Evolutionary conservation across 176 grass and related monocot species (phyloP).

Genomic region (Carex kokanica): DNA sequence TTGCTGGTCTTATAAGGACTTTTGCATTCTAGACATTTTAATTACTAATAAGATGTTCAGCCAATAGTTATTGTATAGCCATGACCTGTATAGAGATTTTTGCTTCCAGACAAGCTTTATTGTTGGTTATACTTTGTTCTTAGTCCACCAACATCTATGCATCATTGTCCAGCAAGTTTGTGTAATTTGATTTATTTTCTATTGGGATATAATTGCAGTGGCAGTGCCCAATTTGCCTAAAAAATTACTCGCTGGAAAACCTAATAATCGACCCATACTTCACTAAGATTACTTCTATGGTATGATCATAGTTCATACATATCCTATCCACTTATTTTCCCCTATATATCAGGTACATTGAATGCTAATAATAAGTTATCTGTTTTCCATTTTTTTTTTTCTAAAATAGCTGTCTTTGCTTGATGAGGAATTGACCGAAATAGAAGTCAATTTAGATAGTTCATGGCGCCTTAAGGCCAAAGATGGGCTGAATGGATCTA

Average conservation of each 20-base stretch:
- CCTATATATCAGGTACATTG: background rate
- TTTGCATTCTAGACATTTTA: background rate
- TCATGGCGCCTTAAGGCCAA: conserved; percentile 82
- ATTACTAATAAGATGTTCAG: background rate
- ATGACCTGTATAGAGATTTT: background rate
- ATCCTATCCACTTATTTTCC: background rate
- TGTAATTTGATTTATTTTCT: conserved; percentile 12
- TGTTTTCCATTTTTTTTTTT: background rate
- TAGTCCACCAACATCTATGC: background rate
- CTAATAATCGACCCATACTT: conserved; percentile 86
- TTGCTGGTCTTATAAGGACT: background rate
- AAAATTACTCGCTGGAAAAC: conserved; percentile 85
- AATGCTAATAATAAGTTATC: background rate
- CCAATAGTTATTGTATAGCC: background rate
- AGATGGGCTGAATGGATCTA: conserved; percentile 44
- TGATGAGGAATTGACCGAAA: conserved; percentile 76
- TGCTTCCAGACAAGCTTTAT: background rate
- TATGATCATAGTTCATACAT: conserved; percentile 36
- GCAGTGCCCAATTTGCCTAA: conserved; percentile 95
- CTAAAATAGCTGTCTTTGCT: conserved; percentile 52
- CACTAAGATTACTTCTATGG: conserved; percentile 77
- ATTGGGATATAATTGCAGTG: conserved; percentile 59
- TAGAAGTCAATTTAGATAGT: conserved; percentile 91
- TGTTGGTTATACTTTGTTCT: background rate
- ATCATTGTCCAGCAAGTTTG: background rate